Evolutionary conservation across 345 rosid genomes (phyloP).

Genomic region (Raphanus raphanistrum): DNA sequence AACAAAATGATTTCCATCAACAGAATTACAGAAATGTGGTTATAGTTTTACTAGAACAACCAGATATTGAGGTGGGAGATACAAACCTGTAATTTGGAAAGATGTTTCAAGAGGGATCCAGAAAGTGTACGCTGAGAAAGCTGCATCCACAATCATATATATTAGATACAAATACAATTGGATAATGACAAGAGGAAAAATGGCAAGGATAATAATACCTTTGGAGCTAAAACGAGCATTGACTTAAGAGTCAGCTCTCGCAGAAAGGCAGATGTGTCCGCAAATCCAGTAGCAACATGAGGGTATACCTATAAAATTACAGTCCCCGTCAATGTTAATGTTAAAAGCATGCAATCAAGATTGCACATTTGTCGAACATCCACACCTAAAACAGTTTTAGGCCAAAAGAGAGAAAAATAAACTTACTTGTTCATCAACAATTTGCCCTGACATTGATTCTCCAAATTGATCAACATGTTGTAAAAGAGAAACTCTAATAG

Average conservation of each 20-base stretch:
- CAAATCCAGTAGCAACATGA: conserved; percentile 89
- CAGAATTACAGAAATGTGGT: not conserved
- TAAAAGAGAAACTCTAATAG: conserved; percentile 85
- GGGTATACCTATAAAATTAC: conserved; percentile 69
- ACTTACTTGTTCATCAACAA: conserved; percentile 94
- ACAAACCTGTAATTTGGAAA: conserved; percentile 90
- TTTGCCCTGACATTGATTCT: conserved; percentile 77
- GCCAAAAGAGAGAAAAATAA: conserved; percentile 14
- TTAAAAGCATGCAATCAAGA: conserved; percentile 1
- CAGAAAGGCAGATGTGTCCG: conserved; percentile 89
- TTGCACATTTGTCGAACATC: not conserved
- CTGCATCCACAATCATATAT: conserved; percentile 50
- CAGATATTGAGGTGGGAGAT: conserved; percentile 7
- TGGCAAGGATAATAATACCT: conserved; percentile 44
- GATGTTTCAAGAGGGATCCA: conserved; percentile 84
- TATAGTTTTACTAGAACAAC: not conserved
- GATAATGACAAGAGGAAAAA: not conserved
- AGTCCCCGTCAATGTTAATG: conserved; percentile 8
- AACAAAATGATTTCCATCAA: conserved; percentile 1
- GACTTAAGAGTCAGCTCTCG: conserved; percentile 98
- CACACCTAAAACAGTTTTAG: not conserved
- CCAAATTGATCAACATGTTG: conserved; percentile 98
- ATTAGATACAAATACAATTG: conserved; percentile 23
- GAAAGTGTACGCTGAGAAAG: conserved; percentile 96
- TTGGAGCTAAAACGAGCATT: conserved; percentile 94